Evolutionary conservation across 2,329 filamentous ascomycete genomes (phyloP).

Genomic region (Cercospora sesami): DNA sequence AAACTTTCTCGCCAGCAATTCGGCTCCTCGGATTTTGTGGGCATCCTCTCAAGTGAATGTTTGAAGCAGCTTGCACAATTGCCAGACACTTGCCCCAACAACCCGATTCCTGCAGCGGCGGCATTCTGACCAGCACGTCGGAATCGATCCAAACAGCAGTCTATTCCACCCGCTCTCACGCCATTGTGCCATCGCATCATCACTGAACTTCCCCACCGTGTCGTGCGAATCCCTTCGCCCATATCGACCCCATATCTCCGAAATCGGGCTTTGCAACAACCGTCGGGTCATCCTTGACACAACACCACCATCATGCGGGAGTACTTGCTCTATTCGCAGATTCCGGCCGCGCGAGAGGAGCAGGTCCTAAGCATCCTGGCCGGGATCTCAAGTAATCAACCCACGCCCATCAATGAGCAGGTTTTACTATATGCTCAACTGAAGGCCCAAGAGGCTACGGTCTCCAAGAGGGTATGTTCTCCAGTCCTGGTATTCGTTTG

Average conservation of each 20-base stretch:
- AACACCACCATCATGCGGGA: conserved; percentile 57
- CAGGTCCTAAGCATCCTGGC: conserved; percentile 63
- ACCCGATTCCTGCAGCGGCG: background rate
- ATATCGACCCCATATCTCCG: conserved; percentile 11
- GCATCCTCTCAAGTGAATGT: background rate
- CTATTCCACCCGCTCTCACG: conserved; percentile 8
- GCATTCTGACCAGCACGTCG: background rate
- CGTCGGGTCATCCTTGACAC: background rate
- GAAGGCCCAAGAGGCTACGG: conserved; percentile 35
- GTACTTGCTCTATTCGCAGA: conserved; percentile 61
- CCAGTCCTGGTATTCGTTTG: background rate
- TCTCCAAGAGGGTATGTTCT: conserved; percentile 27
- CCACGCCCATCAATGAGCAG: conserved; percentile 55
- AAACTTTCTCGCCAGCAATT: background rate
- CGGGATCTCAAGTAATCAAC: conserved; percentile 62
- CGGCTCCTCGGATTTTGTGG: conserved; percentile 2
- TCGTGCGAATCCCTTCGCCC: background rate
- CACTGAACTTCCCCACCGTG: background rate
- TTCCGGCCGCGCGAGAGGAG: conserved; percentile 58
- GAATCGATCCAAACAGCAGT: background rate
- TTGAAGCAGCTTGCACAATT: background rate
- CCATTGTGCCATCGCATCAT: conserved; percentile 15
- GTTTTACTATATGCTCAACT: conserved; percentile 59
- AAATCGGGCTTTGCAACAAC: conserved; percentile 10
- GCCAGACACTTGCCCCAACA: background rate